Conservation (phyloP, 345 rosid species). For the Firmiana major region DNA sequence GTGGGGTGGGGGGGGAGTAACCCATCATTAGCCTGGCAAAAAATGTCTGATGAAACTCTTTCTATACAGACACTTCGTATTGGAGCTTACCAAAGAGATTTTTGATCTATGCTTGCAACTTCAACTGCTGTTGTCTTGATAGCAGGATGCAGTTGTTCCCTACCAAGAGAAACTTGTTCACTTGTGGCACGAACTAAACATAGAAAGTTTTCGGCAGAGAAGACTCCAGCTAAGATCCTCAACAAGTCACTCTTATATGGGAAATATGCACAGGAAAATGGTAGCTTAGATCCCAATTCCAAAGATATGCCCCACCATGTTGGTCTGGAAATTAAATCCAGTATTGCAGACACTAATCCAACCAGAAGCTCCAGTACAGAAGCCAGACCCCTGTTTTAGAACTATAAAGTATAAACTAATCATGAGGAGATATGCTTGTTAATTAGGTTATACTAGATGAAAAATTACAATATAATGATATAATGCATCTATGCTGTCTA, state of each 20-base stretch:
- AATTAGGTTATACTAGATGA: conserved; percentile 3
- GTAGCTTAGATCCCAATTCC: conserved; percentile 55
- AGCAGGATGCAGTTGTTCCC: conserved; percentile 16
- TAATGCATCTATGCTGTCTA: neutral
- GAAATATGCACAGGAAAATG: conserved; percentile 65
- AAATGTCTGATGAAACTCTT: neutral
- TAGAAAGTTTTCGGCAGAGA: conserved; percentile 37
- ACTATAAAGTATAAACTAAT: conserved; percentile 20
- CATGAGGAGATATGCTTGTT: conserved; percentile 1
- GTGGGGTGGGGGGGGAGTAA: neutral
- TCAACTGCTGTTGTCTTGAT: conserved; percentile 27
- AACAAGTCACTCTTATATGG: conserved; percentile 38
- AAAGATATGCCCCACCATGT: conserved; percentile 59
- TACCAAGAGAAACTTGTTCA: conserved; percentile 16
- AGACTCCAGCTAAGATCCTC: conserved; percentile 49
- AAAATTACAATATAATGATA: neutral
- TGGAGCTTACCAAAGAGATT: conserved; percentile 57
- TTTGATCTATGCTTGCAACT: conserved; percentile 38
- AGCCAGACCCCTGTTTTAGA: conserved; percentile 58
- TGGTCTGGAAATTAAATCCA: conserved; percentile 62
- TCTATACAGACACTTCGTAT: conserved; percentile 2
- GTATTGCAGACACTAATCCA: conserved; percentile 43
- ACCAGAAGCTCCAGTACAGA: conserved; percentile 50
- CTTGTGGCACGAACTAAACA: conserved; percentile 38
- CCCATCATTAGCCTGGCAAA: neutral